These are phyloP conservation scores for Hypoxylon sp. DNA, from an alignment of 2,329 filamentous ascomycete species.

Conservation along the genomic window DNA sequence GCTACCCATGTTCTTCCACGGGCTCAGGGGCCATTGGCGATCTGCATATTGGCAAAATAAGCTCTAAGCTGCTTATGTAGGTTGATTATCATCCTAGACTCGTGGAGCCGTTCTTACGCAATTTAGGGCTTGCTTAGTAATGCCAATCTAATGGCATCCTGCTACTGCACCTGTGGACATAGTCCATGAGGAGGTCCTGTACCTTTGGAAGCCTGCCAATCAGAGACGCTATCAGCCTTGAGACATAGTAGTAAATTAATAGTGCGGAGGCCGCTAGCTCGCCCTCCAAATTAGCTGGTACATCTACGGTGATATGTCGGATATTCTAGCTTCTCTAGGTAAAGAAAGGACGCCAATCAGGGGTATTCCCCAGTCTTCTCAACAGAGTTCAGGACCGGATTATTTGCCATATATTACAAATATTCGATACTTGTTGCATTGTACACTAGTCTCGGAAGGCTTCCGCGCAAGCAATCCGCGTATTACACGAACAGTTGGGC, in stretches of 20 bases:
- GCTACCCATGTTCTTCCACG: not conserved
- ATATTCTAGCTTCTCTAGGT: slow-evolving; percentile 29
- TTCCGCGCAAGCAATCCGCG: slow-evolving; percentile 13
- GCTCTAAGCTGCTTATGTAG: not conserved
- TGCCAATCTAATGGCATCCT: not conserved
- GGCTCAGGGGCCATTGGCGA: not conserved
- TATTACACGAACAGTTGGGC: not conserved
- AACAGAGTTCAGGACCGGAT: not conserved
- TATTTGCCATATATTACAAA: slow-evolving; percentile 3
- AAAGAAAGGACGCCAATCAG: slow-evolving; percentile 4
- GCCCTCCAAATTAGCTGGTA: slow-evolving; percentile 19
- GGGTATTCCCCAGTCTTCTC: slow-evolving; percentile 25
- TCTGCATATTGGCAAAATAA: slow-evolving; percentile 2
- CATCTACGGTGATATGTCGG: slow-evolving; percentile 36
- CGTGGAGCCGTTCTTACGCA: not conserved
- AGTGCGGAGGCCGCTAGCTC: slow-evolving; percentile 7
- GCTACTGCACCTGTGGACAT: too few relatives aligned
- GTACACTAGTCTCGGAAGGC: slow-evolving; percentile 18
- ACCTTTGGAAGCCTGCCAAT: not conserved
- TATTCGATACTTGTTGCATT: slow-evolving; percentile 1
- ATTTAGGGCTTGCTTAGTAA: not conserved
- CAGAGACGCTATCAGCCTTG: not conserved
- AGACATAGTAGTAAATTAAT: slow-evolving; percentile 17
- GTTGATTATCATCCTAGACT: slow-evolving; percentile 9
- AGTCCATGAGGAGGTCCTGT: not conserved